Percentiles rank a stretch among this genome's conserved stretches.
These are phyloP conservation scores for Haplosporangium sp. DNA, from an alignment of 371 early-diverging fungal genomes.

Conservation along the genomic window DNA sequence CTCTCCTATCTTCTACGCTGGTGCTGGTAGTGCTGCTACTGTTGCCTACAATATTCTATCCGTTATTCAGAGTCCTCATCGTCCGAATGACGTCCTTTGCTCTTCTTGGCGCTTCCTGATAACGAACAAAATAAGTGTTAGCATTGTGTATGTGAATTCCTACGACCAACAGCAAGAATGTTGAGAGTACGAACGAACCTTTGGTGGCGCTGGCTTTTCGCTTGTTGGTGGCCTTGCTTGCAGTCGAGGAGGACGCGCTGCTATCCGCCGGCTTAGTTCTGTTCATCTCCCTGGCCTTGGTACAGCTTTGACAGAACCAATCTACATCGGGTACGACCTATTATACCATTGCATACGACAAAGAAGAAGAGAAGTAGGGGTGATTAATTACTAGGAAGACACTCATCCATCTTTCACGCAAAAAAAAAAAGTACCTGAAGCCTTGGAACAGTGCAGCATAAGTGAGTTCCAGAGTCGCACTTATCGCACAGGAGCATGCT, in stretches of 20 bases:
- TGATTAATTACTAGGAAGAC: too few species aligned
- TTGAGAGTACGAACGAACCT: constrained; percentile 7
- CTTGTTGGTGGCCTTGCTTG: constrained; percentile 22
- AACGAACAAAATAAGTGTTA: not conserved
- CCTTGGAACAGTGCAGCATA: constrained; percentile 62
- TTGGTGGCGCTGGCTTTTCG: constrained; percentile 42
- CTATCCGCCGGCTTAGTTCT: constrained; percentile 19
- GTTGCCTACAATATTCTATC: not conserved
- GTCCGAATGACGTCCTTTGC: constrained; percentile 30
- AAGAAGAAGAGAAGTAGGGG: too few species aligned
- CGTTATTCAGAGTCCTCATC: constrained; percentile 38
- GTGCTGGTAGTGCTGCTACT: not conserved
- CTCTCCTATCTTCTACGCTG: not conserved
- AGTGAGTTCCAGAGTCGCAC: constrained; percentile 65
- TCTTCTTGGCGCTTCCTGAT: constrained; percentile 36
- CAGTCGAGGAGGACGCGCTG: constrained; percentile 1
- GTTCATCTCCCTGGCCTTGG: constrained; percentile 36
- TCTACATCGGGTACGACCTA: constrained; percentile 48
- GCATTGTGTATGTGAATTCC: too few species aligned
- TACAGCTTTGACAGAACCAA: constrained; percentile 54
- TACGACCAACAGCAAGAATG: not conserved
- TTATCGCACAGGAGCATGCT: constrained; percentile 65
- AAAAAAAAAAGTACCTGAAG: constrained; percentile 38
- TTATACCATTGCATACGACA: not conserved
- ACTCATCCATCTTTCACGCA: not conserved